phyloP scores from a whole-genome alignment of 2,329 filamentous ascomycete species.

The Orbilia javanica region DNA sequence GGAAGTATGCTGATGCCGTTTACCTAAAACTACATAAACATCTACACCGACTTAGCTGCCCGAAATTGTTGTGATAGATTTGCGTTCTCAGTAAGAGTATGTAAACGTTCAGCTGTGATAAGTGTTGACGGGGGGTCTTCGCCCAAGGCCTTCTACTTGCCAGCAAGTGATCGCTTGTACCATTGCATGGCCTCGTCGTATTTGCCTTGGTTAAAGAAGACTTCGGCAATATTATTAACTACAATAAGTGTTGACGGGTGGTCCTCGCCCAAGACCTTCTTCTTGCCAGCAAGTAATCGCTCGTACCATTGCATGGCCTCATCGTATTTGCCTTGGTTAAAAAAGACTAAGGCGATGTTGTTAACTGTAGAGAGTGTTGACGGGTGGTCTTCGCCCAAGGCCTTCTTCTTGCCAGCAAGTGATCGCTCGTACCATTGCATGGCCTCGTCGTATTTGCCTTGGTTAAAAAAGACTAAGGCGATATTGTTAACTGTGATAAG shows the following conservation, averaged over 20 bases:
- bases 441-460: slow-evolving; percentile 7
- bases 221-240: background rate
- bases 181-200: no score
- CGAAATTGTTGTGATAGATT: no score
- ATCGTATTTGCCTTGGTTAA: slow-evolving; percentile 29
- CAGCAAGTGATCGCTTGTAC: no score
- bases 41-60: no score
- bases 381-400: background rate
- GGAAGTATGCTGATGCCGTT: no score
- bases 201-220: no score
- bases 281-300: slow-evolving; percentile 34
- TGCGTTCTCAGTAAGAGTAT: no score
- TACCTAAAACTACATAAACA: no score
- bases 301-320: slow-evolving; percentile 49
- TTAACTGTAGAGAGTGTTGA: background rate
- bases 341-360: slow-evolving; percentile 31
- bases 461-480: slow-evolving; percentile 20
- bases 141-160: no score
- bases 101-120: background rate
- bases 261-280: slow-evolving; percentile 51
- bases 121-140: no score
- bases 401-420: background rate
- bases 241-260: slow-evolving; percentile 12
- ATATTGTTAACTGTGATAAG: background rate
- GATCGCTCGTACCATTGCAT: background rate